Evolutionary conservation across 371 early-diverging fungal genomes (phyloP), one percentile per base, ranked within the genome.

Genomic region (Rhizoclosmatium hyalinum): DNA sequence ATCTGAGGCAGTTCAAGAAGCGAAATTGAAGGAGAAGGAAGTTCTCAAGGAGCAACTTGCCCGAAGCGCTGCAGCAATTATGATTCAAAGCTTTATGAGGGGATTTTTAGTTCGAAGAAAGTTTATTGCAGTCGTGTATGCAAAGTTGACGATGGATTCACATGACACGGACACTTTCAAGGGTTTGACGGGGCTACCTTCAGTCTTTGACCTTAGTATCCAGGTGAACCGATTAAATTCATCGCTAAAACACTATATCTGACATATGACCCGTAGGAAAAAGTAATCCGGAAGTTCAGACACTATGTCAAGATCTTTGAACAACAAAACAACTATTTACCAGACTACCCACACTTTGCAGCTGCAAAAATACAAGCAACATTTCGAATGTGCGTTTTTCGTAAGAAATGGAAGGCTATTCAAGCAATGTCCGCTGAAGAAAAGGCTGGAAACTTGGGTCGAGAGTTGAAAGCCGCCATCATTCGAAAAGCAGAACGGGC

Each of bases 331-430:
- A 42, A 64, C 47, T 62, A 75, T 14, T 75, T 77, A 24, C 88
- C 87, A 3, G 79, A 79, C 3, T 87, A 78, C 69, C 79, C 84
- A 3, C 75, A 82, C 17, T 88, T 82, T 61, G 83, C 84, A 57
- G 85, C 88, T 5, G 80, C 83, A 3, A 70, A 73, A 42, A 83
- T 88, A 17, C 86, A 86, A 58, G 65, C 85, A 3, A 50, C 65
- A 14, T 88, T 82, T 74, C 75, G 82, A 42, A 78, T 77, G 76
- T 81, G 64, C 64, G 60, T 79, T 41, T 72, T 83, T 10, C 72
- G 76, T 10, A 66, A 77, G 50, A 77, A 75, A 19, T 85, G 76
- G 75, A 21, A 69, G 12, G 5, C 53, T 24, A 60, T 79, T 39
- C 53, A 76, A 21, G 21, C 54, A 8, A 76, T 78, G 75, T 74